These are phyloP conservation scores for Neophaeococcomyces mojaviensis DNA, from an alignment of 2,329 filamentous ascomycete species.

Conservation along the genomic window DNA sequence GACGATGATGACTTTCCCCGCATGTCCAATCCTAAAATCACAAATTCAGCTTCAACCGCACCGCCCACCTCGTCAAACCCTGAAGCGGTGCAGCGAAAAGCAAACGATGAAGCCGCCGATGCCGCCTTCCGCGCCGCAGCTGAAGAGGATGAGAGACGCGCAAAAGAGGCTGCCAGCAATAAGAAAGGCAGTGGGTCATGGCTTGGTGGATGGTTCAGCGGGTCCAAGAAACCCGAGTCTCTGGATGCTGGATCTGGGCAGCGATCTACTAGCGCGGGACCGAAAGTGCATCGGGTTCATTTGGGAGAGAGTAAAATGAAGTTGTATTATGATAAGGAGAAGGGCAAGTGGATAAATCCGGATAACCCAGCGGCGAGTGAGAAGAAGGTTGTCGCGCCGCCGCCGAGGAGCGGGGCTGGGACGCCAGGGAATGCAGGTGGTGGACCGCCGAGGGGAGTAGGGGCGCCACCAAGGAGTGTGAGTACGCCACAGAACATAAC, in stretches of 20 bases:
- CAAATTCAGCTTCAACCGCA: neutral
- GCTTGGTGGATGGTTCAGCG: conserved; percentile 74
- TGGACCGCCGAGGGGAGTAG: neutral
- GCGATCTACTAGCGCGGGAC: conserved; percentile 29
- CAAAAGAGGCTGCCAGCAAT: conserved; percentile 37
- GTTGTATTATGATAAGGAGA: conserved; percentile 90
- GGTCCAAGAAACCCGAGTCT: conserved; percentile 60
- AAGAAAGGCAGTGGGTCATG: conserved; percentile 46
- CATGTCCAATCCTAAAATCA: conserved; percentile 5
- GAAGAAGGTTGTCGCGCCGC: conserved; percentile 65
- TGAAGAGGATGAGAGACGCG: conserved; percentile 19
- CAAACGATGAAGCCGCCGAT: conserved; percentile 23
- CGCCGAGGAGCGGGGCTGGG: conserved; percentile 27
- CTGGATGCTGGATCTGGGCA: conserved; percentile 33
- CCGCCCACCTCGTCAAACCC: neutral
- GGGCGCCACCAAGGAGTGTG: neutral
- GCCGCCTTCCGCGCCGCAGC: conserved; percentile 24
- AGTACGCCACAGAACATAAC: neutral
- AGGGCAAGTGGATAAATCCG: conserved; percentile 98
- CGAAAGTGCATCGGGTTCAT: conserved; percentile 73
- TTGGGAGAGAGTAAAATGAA: conserved; percentile 80
- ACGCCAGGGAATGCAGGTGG: neutral
- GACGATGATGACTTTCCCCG: conserved; percentile 53
- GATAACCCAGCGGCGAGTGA: conserved; percentile 64
- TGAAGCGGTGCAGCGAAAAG: conserved; percentile 16